Percentiles rank a stretch among this genome's conserved stretches.
These are phyloP conservation scores for Arachis hypogaea DNA, from an alignment of 306 rosid genomes.

Conservation along the genomic window DNA sequence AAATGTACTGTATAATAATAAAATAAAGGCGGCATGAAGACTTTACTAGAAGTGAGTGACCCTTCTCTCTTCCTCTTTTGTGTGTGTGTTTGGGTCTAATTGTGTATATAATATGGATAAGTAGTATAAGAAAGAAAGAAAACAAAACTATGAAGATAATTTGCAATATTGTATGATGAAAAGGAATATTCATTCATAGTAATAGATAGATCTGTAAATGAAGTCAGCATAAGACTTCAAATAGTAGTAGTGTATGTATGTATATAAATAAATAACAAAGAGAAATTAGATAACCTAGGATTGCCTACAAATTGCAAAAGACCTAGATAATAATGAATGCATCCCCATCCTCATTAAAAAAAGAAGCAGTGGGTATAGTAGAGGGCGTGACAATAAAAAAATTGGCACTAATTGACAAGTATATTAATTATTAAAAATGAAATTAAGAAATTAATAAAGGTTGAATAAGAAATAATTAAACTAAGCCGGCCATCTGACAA, in stretches of 20 bases:
- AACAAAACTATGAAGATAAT: conserved; percentile 39
- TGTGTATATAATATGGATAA: conserved; percentile 23
- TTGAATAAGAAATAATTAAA: too few species aligned
- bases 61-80: conserved; percentile 33
- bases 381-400: too few species aligned
- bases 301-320: conserved; percentile 33
- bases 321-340: conserved; percentile 2
- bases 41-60: background rate
- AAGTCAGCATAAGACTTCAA: conserved; percentile 40
- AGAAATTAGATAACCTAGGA: conserved; percentile 40
- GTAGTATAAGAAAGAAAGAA: too few species aligned
- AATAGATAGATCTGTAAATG: conserved; percentile 38
- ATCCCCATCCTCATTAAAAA: too few species aligned
- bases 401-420: too few species aligned
- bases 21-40: background rate
- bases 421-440: too few species aligned
- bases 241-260: background rate
- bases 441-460: too few species aligned
- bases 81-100: background rate
- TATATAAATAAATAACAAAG: too few species aligned
- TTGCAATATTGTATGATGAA: background rate
- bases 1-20: background rate
- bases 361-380: too few species aligned
- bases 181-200: conserved; percentile 57
- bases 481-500: too few species aligned